Evolutionary conservation across 495 filamentous ascomycete genomes (phyloP).

Genomic region (Xylaria castorea): DNA sequence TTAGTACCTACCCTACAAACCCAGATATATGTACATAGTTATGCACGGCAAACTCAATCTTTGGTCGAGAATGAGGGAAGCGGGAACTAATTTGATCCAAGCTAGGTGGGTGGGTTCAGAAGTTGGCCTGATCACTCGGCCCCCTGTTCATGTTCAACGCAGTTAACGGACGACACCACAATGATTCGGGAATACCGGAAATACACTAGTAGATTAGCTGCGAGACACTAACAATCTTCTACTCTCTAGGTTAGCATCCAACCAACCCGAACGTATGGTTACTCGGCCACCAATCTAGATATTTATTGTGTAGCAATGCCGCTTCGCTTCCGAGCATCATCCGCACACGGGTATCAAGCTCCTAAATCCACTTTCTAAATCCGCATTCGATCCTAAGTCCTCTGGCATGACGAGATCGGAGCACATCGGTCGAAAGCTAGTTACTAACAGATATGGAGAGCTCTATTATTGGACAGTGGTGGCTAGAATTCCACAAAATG

Average conservation of each 20-base stretch:
- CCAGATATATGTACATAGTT: not conserved
- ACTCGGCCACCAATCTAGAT: not conserved
- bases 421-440: not conserved
- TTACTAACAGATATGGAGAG: not conserved
- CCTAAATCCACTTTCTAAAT: conserved; percentile 13
- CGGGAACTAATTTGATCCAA: not conserved
- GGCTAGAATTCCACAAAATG: not conserved
- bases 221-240: not conserved
- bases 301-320: not conserved
- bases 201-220: not conserved
- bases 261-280: not conserved
- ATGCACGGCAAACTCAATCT: conserved; percentile 5
- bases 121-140: too few relatives aligned
- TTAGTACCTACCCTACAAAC: not conserved
- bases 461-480: not conserved
- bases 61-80: not conserved
- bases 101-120: not conserved
- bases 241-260: not conserved
- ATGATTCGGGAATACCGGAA: conserved; percentile 1
- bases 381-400: not conserved
- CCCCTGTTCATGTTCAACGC: not conserved
- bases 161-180: not conserved
- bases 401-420: conserved; percentile 4
- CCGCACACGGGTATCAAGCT: not conserved
- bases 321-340: conserved; percentile 20